Evolutionary conservation across 2,329 filamentous ascomycete species (phyloP).

Genomic region (Achaetomium macrosporum): DNA sequence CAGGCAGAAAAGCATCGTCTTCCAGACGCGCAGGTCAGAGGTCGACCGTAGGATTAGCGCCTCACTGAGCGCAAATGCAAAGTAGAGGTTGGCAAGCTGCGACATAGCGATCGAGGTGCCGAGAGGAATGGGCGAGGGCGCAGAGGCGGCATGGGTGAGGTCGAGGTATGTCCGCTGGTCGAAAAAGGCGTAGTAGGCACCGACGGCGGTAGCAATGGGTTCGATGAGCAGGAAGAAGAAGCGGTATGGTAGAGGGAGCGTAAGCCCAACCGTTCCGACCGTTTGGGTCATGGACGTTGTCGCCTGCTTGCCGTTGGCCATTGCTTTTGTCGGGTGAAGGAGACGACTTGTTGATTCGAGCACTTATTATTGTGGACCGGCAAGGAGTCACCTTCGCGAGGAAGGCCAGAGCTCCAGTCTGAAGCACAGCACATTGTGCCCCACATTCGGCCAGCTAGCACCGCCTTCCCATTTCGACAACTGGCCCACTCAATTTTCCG

Average conservation of each 20-base stretch:
- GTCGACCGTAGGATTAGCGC: constrained; percentile 68
- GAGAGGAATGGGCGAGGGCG: constrained; percentile 45
- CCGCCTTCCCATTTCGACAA: constrained; percentile 13
- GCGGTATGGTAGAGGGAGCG: constrained; percentile 57
- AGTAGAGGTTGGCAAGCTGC: constrained; percentile 72
- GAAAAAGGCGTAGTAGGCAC: constrained; percentile 48
- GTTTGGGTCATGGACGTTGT: not conserved
- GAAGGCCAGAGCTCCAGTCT: not conserved
- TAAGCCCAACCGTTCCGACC: constrained; percentile 29
- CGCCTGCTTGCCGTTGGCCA: constrained; percentile 11
- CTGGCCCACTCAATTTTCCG: constrained; percentile 10
- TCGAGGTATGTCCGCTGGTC: constrained; percentile 52
- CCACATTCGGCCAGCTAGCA: not conserved
- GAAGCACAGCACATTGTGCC: no score
- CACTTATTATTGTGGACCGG: not conserved
- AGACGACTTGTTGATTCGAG: not conserved
- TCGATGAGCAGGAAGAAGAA: constrained; percentile 73
- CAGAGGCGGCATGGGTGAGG: constrained; percentile 54
- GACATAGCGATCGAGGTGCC: constrained; percentile 62
- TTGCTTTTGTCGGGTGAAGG: not conserved
- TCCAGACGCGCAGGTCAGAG: constrained; percentile 64
- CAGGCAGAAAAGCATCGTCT: constrained; percentile 57
- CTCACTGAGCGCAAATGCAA: constrained; percentile 72
- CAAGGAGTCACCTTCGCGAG: not conserved
- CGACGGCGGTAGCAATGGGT: constrained; percentile 47